Evolutionary conservation across 345 rosid genomes (phyloP).

Genomic region (Odontarrhena argentea): DNA sequence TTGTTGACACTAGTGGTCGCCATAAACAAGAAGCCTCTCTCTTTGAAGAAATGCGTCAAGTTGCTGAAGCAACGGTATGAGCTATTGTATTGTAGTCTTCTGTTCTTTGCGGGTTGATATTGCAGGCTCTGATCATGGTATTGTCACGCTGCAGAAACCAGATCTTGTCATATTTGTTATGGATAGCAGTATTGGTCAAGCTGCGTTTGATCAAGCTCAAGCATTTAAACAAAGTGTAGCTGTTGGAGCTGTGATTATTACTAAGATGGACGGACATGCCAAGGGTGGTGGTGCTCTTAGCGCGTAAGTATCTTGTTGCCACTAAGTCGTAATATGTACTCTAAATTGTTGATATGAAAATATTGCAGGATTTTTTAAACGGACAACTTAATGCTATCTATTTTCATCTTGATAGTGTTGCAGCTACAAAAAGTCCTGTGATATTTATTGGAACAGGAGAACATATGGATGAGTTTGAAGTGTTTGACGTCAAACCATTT

Average conservation of each 20-base stretch:
- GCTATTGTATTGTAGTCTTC: background rate
- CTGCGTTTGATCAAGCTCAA: constrained; percentile 93
- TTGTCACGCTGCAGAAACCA: constrained; percentile 64
- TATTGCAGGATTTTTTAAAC: background rate
- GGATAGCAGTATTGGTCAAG: constrained; percentile 99
- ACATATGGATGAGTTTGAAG: constrained; percentile 91
- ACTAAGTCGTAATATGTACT: background rate
- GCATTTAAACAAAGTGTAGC: constrained; percentile 90
- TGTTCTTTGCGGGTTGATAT: constrained; percentile 16
- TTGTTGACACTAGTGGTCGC: constrained; percentile 95
- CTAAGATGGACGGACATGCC: constrained; percentile 99
- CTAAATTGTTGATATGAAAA: constrained; percentile 7
- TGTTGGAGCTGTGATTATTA: constrained; percentile 93
- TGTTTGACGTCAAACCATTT: constrained; percentile 87
- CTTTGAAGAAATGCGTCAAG: constrained; percentile 99
- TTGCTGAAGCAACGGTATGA: constrained; percentile 87
- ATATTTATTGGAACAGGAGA: constrained; percentile 95
- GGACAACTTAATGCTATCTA: constrained; percentile 7
- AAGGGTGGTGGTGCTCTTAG: constrained; percentile 99
- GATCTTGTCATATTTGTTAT: constrained; percentile 89
- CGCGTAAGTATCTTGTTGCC: constrained; percentile 62
- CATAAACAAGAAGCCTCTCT: constrained; percentile 97
- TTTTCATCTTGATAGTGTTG: constrained; percentile 58
- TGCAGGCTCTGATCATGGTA: constrained; percentile 11
- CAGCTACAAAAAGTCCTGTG: constrained; percentile 94